These are phyloP conservation scores for Phytophthora rubi DNA, from an alignment of 352 stramenopile species.

Conservation along the genomic window DNA sequence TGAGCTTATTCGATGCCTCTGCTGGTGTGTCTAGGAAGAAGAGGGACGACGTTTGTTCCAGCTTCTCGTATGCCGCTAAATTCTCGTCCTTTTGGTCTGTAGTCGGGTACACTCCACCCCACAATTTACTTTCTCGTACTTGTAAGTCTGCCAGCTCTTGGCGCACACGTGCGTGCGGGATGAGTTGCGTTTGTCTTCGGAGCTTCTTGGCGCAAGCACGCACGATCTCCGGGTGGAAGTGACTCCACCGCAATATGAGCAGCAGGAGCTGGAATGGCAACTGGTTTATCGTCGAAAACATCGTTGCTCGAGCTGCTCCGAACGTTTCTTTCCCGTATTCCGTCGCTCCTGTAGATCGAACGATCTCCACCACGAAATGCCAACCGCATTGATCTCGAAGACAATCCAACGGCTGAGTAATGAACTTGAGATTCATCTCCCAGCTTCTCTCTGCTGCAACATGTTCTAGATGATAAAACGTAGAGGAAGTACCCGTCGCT, in stretches of 20 bases:
- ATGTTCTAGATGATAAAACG: constrained; percentile 11
- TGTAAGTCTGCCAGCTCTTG: constrained; percentile 45
- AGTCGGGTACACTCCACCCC: constrained; percentile 33
- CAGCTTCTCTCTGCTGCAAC: constrained; percentile 7
- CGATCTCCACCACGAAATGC: constrained; percentile 64
- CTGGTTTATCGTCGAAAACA: constrained; percentile 49
- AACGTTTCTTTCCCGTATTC: constrained; percentile 1
- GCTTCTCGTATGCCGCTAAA: neutral
- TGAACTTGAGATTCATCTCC: constrained; percentile 15
- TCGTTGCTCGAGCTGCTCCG: constrained; percentile 11
- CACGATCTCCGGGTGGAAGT: constrained; percentile 65
- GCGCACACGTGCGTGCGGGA: constrained; percentile 50
- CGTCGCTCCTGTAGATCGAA: constrained; percentile 8
- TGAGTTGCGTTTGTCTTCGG: constrained; percentile 52
- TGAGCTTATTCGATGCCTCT: constrained; percentile 7
- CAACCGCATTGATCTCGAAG: constrained; percentile 57
- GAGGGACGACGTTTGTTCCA: constrained; percentile 1
- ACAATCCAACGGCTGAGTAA: constrained; percentile 43
- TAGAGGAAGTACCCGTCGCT: neutral
- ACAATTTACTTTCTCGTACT: constrained; percentile 34
- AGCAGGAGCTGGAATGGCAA: constrained; percentile 77
- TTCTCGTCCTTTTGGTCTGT: neutral
- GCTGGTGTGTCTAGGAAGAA: constrained; percentile 6
- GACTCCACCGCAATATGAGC: constrained; percentile 73
- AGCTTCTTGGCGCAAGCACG: constrained; percentile 49